Percentiles rank a stretch among this genome's conserved stretches.
Conservation (phyloP, 2,329 filamentous ascomycete species). For the Colletotrichum sidae region DNA sequence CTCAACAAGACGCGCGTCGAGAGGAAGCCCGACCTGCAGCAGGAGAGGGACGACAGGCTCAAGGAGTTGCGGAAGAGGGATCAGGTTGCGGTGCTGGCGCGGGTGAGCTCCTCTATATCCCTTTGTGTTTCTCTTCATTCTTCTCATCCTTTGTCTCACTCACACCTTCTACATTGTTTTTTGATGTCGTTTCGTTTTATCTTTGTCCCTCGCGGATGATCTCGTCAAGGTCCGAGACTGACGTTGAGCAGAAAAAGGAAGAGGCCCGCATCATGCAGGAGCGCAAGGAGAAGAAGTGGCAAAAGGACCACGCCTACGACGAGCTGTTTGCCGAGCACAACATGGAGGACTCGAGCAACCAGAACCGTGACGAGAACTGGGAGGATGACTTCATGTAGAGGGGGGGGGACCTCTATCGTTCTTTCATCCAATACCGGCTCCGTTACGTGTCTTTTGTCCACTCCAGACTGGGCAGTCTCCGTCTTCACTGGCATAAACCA, state of each 20-base stretch:
- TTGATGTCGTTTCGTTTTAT: background rate
- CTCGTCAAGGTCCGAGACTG: background rate
- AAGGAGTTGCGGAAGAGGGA: constrained; percentile 80
- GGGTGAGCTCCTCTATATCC: constrained; percentile 59
- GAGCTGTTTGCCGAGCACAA: constrained; percentile 89
- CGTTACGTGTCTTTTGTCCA: too few species aligned
- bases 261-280: constrained; percentile 80
- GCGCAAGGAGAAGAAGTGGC: constrained; percentile 88
- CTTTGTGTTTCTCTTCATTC: constrained; percentile 9
- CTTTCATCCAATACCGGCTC: too few species aligned
- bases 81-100: constrained; percentile 68
- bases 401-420: background rate
- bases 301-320: constrained; percentile 98
- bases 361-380: constrained; percentile 81
- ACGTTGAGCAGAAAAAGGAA: constrained; percentile 73
- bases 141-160: background rate
- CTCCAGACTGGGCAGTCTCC: too few species aligned
- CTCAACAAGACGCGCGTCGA: constrained; percentile 97
- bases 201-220: background rate
- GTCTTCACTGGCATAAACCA: too few species aligned
- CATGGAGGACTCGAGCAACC: constrained; percentile 82
- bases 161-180: background rate
- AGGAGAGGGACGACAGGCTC: constrained; percentile 83
- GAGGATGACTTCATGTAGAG: constrained; percentile 94
- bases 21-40: constrained; percentile 83